Evolutionary conservation across 164 flowering plant genomes (phyloP), one percentile per base, ranked within the genome.

Genomic region (Litsea cubeba): DNA sequence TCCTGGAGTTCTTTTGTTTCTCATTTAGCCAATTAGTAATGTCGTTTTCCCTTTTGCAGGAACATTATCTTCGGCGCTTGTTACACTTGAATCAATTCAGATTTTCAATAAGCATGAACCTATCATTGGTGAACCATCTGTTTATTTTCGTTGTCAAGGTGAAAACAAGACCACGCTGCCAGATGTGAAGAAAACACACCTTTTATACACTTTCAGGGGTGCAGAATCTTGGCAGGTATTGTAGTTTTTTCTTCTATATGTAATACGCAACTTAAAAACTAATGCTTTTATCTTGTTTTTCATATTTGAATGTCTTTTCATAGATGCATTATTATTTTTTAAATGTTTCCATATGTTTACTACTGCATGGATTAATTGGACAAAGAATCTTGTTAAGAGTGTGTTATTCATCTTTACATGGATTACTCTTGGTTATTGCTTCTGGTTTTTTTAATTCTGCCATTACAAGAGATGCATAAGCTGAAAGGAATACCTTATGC

Each of bases 161-260:
- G 95, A 88, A 83, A 89, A 87, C 73, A 83, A 68, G 81, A 91
- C 87, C 3, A 25, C 75, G 62, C 77, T 95, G 75, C 97, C 95
- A 0, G 98, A 95, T 81, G 95, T 95, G 68, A 87, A 81, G 82
- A 58, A 84, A 60, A 72, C 65, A 54, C 69, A 85, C 60, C 63
- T 77, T 32, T 14, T 77, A 6, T 93, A 95, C 79, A 71, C 75
- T 73, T 93, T 89, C 81, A 91, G 85, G 77, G 96, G 92, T 22
- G 86, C 85, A 82, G 97, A 92, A 74, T 92, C 99, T 65, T 95
- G 97, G 96, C 97, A 93, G 95, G 98, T 92, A 40, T 57, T 18
- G 83, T 80, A 70, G 7, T 54, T 17, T 54, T 51, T 54, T 15
- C 25, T 26, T 22, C 17, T n/a, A 51, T 3, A 58, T 46, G 28